Base-by-base conservation (phyloP, 805 yeast genomes). In the Candida oleophila region DNA sequence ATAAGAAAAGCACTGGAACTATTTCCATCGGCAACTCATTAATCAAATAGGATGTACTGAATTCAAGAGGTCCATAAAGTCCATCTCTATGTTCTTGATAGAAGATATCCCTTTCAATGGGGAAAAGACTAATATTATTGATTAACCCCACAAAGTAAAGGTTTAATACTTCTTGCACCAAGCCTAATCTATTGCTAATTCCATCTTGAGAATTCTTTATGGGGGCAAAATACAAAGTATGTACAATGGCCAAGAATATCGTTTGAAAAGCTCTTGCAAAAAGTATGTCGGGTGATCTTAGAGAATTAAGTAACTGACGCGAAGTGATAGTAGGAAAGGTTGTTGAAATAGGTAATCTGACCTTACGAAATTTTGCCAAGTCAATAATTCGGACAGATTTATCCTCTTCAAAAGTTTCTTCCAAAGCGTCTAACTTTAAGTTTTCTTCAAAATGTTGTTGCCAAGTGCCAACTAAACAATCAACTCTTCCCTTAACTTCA, bases 91-190 rank as follows among this genome's bases (percentile, higher is more conserved):
- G 82, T 56, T 89, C 96, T 49, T 85, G 86, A 61, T 87, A 88
- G 59, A 89, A 89, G 39, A 83, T 78, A 53, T 83, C 77, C 50
- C 91, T 70, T 55, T 88, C 94, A 12, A 67, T 62, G 2, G 96
- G 95, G 59, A 84, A 89, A 14, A 86, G 73, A 1, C 91, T 78
- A 58, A 89, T 71, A 61, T 88, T 89, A 55, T 85, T 87, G 46
- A 89, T 73, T 76, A 89, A 79, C 0, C 96, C 96, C 41, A 83
- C 82, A 60, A 82, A 89, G 58, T 85, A 89, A 43, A 89, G 61
- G 25, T 89, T 82, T 19, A 85, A 69, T 2, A 84, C 76, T 57
- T 87, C 87, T 61, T 89, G 96, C 2, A 85, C 75, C 42, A 89
- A 66, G 2, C 96, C 96, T 15, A 89, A 64, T 52, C 95, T 69